Conservation (phyloP, 2,329 filamentous ascomycete species). For the Grosmannia clavigera region DNA sequence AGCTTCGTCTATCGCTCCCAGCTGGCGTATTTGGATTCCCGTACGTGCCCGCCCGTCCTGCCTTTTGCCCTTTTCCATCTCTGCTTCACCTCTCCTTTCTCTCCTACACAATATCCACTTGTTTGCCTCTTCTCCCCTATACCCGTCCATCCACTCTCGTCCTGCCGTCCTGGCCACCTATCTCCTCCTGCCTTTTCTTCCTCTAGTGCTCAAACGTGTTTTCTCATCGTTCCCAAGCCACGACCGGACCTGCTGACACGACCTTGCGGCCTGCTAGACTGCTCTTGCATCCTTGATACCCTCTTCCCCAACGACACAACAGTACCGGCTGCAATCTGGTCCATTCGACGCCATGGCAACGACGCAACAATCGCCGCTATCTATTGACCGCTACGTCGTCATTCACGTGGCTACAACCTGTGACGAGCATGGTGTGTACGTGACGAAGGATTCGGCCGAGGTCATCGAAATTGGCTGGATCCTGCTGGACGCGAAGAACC, state of each 20-base stretch:
- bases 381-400: constrained; percentile 91
- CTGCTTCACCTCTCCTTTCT: background rate
- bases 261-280: background rate
- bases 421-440: constrained; percentile 97
- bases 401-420: constrained; percentile 98
- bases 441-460: constrained; percentile 97
- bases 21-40: background rate
- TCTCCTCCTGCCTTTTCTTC: background rate
- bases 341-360: constrained; percentile 25
- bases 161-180: background rate
- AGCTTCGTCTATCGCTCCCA: background rate
- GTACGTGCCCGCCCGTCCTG: background rate
- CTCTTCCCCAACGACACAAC: background rate
- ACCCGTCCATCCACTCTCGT: background rate
- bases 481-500: constrained; percentile 77
- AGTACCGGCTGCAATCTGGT: background rate
- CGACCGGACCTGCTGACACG: background rate
- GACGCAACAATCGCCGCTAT: constrained; percentile 40
- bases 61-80: constrained; percentile 6
- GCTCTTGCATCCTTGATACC: background rate
- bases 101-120: background rate
- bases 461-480: constrained; percentile 99
- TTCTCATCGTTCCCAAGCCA: background rate
- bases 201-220: background rate
- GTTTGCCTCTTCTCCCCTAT: background rate